Percentiles rank a stretch among this genome's conserved stretches.
Conservation (phyloP, 202 grass and related monocot species). For the Saccharum hybrid region DNA sequence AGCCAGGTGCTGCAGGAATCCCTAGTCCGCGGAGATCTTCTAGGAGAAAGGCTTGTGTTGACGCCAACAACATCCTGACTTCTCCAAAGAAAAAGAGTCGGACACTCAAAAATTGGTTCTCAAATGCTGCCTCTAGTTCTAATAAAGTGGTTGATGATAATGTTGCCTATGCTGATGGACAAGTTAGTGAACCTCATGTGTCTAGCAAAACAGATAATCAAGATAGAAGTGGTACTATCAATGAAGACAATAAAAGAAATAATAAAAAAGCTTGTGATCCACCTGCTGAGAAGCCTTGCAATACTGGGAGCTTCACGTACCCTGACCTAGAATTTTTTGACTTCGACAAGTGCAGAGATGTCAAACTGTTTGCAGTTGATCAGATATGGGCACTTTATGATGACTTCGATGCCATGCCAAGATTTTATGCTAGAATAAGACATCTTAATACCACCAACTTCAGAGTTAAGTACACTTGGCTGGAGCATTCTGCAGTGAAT, state of each 20-base stretch:
- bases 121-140: slow-evolving; percentile 33
- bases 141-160: slow-evolving; percentile 43
- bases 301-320: slow-evolving; percentile 46
- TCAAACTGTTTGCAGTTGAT: slow-evolving; percentile 54
- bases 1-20: slow-evolving; percentile 28
- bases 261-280: slow-evolving; percentile 32
- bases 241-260: slow-evolving; percentile 35
- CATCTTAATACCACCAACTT: slow-evolving; percentile 49
- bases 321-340: slow-evolving; percentile 81
- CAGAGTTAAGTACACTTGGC: slow-evolving; percentile 68
- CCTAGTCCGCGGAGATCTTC: slow-evolving; percentile 52
- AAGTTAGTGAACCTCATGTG: slow-evolving; percentile 36
- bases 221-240: slow-evolving; percentile 32
- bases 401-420: slow-evolving; percentile 76
- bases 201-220: slow-evolving; percentile 39
- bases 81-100: slow-evolving; percentile 48
- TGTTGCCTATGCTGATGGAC: slow-evolving; percentile 29
- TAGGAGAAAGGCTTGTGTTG: slow-evolving; percentile 54
- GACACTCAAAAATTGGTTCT: slow-evolving; percentile 45
- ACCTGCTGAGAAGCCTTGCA: slow-evolving; percentile 38
- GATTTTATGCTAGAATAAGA: slow-evolving; percentile 76
- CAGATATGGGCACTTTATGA: slow-evolving; percentile 96
- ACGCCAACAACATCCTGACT: slow-evolving; percentile 22
- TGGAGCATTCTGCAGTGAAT: slow-evolving; percentile 67
- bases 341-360: slow-evolving; percentile 60